Percentiles rank a stretch among this genome's conserved stretches.
These are phyloP conservation scores for Gossypium herbaceum DNA, from an alignment of 345 rosid species.

Conservation along the genomic window DNA sequence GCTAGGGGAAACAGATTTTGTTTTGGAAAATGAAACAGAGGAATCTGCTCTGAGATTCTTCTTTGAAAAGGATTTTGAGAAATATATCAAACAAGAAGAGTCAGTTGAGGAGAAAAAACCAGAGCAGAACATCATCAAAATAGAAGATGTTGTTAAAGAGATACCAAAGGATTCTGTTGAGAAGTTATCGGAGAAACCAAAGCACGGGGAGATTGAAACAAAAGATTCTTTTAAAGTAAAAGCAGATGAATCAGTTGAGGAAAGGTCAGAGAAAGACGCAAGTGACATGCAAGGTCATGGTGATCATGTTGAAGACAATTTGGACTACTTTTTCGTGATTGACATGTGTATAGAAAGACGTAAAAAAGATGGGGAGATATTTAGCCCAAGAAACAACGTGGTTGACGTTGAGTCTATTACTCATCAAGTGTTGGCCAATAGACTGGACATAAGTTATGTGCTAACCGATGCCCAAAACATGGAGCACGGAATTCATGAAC, in stretches of 20 bases:
- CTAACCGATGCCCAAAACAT: conserved; percentile 9
- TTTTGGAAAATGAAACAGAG: conserved; percentile 1
- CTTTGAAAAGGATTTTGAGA: conserved; percentile 9
- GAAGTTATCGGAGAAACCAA: conserved; percentile 3
- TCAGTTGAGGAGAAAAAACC: background rate
- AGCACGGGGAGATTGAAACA: conserved; percentile 3
- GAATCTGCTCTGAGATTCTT: conserved; percentile 12
- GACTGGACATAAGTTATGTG: conserved; percentile 14
- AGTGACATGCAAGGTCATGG: background rate
- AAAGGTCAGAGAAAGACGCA: background rate
- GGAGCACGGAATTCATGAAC: conserved; percentile 17
- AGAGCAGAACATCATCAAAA: background rate
- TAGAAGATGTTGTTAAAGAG: background rate
- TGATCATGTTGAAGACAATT: background rate
- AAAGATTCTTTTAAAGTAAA: background rate
- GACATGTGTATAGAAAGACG: background rate
- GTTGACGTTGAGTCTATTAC: conserved; percentile 3
- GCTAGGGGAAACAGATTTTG: background rate
- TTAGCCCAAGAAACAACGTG: background rate
- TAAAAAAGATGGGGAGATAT: background rate
- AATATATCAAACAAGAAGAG: background rate
- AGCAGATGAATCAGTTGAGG: background rate
- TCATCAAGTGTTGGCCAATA: conserved; percentile 22
- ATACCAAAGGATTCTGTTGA: conserved; percentile 12
- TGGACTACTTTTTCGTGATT: background rate